Percentiles rank a stretch among this genome's conserved stretches.
Conservation (phyloP, 768 basidiomycete species). For the Boletus rufocinnamomeus region DNA sequence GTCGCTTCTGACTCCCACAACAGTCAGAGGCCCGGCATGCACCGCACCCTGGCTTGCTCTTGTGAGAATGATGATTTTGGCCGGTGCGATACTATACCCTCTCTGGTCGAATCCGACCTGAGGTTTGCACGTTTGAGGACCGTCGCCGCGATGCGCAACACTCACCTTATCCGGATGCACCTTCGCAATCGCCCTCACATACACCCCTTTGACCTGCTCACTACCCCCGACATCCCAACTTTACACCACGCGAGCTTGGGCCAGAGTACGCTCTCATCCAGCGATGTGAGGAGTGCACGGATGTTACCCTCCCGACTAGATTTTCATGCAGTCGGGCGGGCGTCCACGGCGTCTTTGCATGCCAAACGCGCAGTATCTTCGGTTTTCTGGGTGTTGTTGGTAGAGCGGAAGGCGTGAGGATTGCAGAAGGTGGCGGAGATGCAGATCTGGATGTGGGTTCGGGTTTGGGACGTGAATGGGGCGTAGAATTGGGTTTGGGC, state of each 20-base stretch:
- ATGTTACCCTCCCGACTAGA: conserved; percentile 90
- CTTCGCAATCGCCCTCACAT: conserved; percentile 87
- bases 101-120: no score
- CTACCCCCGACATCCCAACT: conserved; percentile 87
- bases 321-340: conserved; percentile 74
- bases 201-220: conserved; percentile 88
- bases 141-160: conserved; percentile 4
- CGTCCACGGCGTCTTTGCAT: conserved; percentile 83
- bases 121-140: no score
- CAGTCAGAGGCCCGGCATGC: no score
- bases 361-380: conserved; percentile 71
- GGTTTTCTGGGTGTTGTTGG: conserved; percentile 61
- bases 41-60: no score
- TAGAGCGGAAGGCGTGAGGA: conserved; percentile 62
- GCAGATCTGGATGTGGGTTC: not conserved
- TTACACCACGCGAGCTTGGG: conserved; percentile 76
- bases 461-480: conserved; percentile 19
- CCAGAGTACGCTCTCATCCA: conserved; percentile 81
- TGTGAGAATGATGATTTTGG: no score
- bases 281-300: conserved; percentile 81
- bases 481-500: not conserved
- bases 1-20: no score
- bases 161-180: conserved; percentile 98
- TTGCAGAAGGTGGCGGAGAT: conserved; percentile 51
- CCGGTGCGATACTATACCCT: no score